Conservation (phyloP, 179 eudicot species). For the Silene noctiflora region DNA sequence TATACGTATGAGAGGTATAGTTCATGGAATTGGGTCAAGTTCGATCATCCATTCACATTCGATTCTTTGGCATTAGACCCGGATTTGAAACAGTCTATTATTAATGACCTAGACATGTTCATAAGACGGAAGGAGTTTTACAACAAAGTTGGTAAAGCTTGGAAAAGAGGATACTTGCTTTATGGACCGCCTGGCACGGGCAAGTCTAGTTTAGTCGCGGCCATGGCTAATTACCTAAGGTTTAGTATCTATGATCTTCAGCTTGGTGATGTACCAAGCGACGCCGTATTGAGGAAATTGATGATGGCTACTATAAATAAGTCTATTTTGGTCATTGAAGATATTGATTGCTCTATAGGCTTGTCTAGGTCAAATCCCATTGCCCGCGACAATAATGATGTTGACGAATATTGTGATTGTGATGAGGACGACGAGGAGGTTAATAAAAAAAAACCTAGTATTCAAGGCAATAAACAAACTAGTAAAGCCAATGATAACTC, state of each 20-base stretch:
- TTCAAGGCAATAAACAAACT: background rate
- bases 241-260: constrained; percentile 38
- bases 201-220: constrained; percentile 40
- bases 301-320: constrained; percentile 24
- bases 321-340: constrained; percentile 37
- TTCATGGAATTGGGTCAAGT: constrained; percentile 8
- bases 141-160: constrained; percentile 37
- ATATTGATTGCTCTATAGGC: constrained; percentile 32
- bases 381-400: background rate
- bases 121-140: constrained; percentile 27
- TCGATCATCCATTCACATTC: constrained; percentile 31
- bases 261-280: constrained; percentile 15
- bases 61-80: constrained; percentile 35
- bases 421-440: background rate
- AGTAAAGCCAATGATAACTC: background rate
- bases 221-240: constrained; percentile 36
- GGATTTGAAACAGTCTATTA: constrained; percentile 19
- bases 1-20: constrained; percentile 3
- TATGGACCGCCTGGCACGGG: constrained; percentile 46
- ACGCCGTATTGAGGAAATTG: constrained; percentile 23
- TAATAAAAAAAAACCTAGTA: no score
- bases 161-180: constrained; percentile 42
- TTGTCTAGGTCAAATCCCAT: constrained; percentile 17
- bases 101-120: constrained; percentile 33
- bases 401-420: background rate